Conservation (phyloP, 1,284 basidiomycete genomes). For the Schizophyllum amplum region DNA sequence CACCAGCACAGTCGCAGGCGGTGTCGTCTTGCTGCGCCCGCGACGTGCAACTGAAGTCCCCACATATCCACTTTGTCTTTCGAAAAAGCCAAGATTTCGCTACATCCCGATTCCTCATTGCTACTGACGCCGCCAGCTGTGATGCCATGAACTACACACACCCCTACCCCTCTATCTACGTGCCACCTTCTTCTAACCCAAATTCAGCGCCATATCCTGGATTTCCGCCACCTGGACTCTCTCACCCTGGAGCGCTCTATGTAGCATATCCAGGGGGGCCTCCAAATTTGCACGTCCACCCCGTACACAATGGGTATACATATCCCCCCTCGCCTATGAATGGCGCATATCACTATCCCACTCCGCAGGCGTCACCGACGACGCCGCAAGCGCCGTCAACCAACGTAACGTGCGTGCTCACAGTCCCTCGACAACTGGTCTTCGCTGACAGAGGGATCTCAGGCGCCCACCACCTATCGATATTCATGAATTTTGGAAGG, state of each 20-base stretch:
- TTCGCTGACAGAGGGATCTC: not conserved
- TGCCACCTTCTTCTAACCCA: not conserved
- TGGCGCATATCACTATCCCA: not conserved
- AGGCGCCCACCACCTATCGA: not conserved
- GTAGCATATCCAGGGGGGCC: not conserved
- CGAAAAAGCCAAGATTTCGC: too few species aligned
- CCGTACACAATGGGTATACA: not conserved
- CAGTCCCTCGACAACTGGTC: not conserved
- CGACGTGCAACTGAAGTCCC: not conserved
- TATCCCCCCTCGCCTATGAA: not conserved
- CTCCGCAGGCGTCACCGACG: not conserved
- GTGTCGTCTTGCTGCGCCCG: not conserved
- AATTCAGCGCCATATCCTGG: not conserved
- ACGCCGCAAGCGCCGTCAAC: not conserved
- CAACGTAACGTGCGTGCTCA: not conserved
- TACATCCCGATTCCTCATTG: too few species aligned
- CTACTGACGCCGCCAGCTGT: too few species aligned
- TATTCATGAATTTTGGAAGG: constrained; percentile 31
- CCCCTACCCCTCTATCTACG: not conserved
- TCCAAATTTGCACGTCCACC: not conserved
- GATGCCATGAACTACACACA: not conserved
- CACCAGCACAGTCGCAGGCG: not conserved
- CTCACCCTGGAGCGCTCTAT: not conserved
- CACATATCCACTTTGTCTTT: too few species aligned
- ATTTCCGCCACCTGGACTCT: not conserved